Evolutionary conservation across 106 monocot species (phyloP).

Genomic region (Platanthera guangdongensis): DNA sequence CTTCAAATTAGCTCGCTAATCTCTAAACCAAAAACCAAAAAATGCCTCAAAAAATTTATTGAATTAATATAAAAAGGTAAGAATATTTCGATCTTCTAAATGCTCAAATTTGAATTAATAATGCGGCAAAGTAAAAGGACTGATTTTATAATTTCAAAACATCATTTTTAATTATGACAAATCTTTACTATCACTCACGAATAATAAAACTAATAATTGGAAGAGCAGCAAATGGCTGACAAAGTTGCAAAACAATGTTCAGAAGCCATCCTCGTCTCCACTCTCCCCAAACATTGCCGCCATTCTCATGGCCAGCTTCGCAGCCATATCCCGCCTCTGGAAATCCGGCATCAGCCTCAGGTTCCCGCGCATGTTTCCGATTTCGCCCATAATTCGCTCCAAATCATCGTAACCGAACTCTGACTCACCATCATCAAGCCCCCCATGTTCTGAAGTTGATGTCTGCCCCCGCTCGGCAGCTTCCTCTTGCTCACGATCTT

Average conservation of each 20-base stretch:
- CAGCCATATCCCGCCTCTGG: constrained; percentile 88
- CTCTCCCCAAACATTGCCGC: constrained; percentile 76
- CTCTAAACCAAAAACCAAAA: too few species aligned
- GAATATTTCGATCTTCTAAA: too few species aligned
- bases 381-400: constrained; percentile 77
- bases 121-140: too few species aligned
- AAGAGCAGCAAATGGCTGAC: too few species aligned
- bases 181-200: too few species aligned
- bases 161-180: too few species aligned
- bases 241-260: neutral
- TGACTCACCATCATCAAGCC: constrained; percentile 18
- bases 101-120: too few species aligned
- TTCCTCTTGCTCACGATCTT: neutral
- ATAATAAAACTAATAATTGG: too few species aligned
- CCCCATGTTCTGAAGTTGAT: constrained; percentile 10
- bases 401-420: constrained; percentile 53
- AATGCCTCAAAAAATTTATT: too few species aligned
- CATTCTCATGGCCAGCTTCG: constrained; percentile 88
- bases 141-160: too few species aligned
- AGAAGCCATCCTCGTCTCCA: constrained; percentile 55
- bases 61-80: too few species aligned
- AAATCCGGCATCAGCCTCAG: constrained; percentile 94
- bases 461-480: neutral
- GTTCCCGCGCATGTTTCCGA: constrained; percentile 65
- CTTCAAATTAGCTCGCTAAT: too few species aligned